Conservation (phyloP, 148 eudicot species). For the Hydrangea macrophylla region DNA sequence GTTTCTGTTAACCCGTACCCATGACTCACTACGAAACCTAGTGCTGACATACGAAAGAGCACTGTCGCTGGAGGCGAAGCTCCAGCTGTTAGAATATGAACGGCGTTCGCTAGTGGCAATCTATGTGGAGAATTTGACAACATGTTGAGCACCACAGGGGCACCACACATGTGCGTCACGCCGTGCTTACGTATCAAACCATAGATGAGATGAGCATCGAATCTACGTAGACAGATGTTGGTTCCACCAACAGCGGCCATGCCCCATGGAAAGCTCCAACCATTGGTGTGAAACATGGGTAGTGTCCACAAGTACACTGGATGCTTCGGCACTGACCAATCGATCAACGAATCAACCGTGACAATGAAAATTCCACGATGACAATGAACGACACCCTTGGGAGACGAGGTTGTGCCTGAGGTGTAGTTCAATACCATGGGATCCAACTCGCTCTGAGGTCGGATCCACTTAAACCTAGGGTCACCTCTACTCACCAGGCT, state of each 20-base stretch:
- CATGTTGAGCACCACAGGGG: no score
- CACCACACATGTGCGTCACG: conserved; percentile 13
- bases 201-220: not conserved
- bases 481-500: not conserved
- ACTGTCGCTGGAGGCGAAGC: conserved; percentile 2
- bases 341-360: no score
- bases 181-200: not conserved
- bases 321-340: no score
- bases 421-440: not conserved
- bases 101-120: not conserved
- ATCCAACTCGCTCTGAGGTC: not conserved
- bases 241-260: conserved; percentile 9
- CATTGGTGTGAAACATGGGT: conserved; percentile 14
- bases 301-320: conserved; percentile 13
- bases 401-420: conserved; percentile 6
- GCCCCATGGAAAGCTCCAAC: conserved; percentile 8
- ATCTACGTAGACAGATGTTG: not conserved
- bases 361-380: no score
- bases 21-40: not conserved
- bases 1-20: conserved; percentile 10
- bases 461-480: not conserved
- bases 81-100: not conserved
- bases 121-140: not conserved
- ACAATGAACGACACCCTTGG: not conserved
- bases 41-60: not conserved